Base-by-base conservation (phyloP, 352 stramenopile species). In the Albugo candida region DNA sequence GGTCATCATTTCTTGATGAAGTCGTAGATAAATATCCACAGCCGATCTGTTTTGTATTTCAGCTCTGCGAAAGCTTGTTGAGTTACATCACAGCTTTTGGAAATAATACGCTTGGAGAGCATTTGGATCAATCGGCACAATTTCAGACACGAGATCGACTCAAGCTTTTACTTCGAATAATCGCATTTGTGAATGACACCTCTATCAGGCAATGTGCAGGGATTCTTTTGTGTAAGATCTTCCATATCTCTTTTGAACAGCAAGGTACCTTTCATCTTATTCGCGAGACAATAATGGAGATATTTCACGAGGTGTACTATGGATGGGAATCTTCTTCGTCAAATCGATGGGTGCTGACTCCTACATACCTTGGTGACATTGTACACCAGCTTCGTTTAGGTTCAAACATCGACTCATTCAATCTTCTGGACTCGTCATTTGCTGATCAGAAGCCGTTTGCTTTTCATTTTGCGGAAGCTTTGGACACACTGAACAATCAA, bases 211-310 rank as follows among this genome's bases (percentile, higher is more conserved):
- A 57, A 6, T 53, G 67, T 11, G 67, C 70, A 3, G 55, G 67
- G 0, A 58, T 50, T 13, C 46, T 87, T n/a, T 39, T 87, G 6
- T 69, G 56, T 16, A 51, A 60, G 5, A 55, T 87, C n/a, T 38
- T 70, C 2, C 47, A 45, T 0, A 59, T 70, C 12, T 75, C 67
- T 49, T 84, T 75, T 41, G 59, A 67, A 5, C 71, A 84, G 50
- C 80, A 64, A 0, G 75, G 71, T 0, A 81, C 65, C 42, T 82
- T 83, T 48, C 42, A 63, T 34, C 52, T 80, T 4, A 35, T 87
- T 3, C 18, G 71, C 71, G 19, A 51, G 55, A 16, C 55, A 66
- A 16, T 31, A 31, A 3, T 31, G 24, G 24, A 31, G 8, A 31
- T 31, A 31, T 31, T 31, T 31, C 24, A 31, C 24, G 24, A 31